Base-by-base conservation (phyloP, 2,329 filamentous ascomycete species). In the Aspergillus latus region DNA sequence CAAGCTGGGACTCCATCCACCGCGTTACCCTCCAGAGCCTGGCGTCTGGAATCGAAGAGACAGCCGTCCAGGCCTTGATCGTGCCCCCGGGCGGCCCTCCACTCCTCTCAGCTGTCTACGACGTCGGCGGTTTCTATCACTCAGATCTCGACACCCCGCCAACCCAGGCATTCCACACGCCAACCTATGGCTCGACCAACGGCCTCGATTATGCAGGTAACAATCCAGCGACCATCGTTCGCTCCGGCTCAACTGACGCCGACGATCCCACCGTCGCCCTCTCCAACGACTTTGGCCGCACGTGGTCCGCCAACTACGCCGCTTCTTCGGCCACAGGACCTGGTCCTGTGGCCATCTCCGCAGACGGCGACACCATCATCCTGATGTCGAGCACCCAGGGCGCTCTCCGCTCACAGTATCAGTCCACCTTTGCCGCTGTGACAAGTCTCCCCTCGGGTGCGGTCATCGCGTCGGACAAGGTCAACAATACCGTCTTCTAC, bases 21-120 rank as follows among this genome's bases (percentile, higher is more conserved):
- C 82, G 80, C 51, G 70, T 84, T 54, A 77, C 76, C 1, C 77
- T 84, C 46, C 62, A 79, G 47, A 79, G 78, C 1, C 71, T 84
- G 4, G 82, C 82, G 1, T 75, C 79, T 29, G 82, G 82, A 0
- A 82, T 84, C 29, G 81, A 84, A 54, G 82, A 84, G 61, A 80
- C 78, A 45, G 74, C 80, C 2, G 74, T 83, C 0, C 75, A 78
- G 6, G 78, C 74, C 2, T 68, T 84, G 10, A 75, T 78, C 13
- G 81, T 79, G 0, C 77, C 76, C 0, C 78, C 79, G 0, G 76
- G 77, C 0, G 82, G 81, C 1, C 77, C 76, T 44, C 76, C 21
- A 21, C 21, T 84, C 2, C 69, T 84, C 2, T 79, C 76, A 0
- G 81, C 76, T 1, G 77, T 82, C 0, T 79, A 74, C 4, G 82